A percentile compares a stretch with the other conserved stretches of the same genome.
These are phyloP conservation scores for Alternaria arbusti DNA, from an alignment of 2,329 filamentous ascomycete species.

Conservation along the genomic window DNA sequence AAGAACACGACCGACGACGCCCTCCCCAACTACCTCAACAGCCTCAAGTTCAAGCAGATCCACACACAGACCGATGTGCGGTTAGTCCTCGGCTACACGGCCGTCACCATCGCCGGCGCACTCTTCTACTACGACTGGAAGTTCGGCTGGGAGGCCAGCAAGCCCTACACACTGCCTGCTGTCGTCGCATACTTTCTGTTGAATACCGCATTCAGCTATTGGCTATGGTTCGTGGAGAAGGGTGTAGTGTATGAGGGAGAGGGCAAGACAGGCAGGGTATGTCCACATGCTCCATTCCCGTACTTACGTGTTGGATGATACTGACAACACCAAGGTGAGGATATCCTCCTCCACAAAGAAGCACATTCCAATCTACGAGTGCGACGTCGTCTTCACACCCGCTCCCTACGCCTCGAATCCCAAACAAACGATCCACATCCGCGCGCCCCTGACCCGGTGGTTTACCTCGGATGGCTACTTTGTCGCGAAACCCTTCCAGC, in stretches of 20 bases:
- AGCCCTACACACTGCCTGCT: constrained; percentile 78
- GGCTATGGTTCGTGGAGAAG: constrained; percentile 84
- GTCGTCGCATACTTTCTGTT: constrained; percentile 80
- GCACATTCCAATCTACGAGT: constrained; percentile 79
- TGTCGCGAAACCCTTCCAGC: constrained; percentile 77
- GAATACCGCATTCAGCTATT: constrained; percentile 79
- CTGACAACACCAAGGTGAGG: constrained; percentile 62
- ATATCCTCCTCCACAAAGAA: constrained; percentile 78
- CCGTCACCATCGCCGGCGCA: constrained; percentile 78
- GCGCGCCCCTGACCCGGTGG: constrained; percentile 74
- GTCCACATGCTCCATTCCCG: not conserved
- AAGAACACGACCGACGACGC: constrained; percentile 98
- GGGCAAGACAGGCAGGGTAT: constrained; percentile 69
- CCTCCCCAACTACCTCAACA: constrained; percentile 90
- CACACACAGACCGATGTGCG: constrained; percentile 83
- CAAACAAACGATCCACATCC: constrained; percentile 59
- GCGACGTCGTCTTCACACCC: constrained; percentile 66
- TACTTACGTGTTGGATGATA: accelerated
- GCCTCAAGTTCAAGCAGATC: constrained; percentile 81
- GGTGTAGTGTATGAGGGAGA: constrained; percentile 82
- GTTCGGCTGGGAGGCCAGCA: constrained; percentile 85
- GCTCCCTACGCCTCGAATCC: constrained; percentile 37
- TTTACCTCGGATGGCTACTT: constrained; percentile 77
- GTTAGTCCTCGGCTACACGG: constrained; percentile 80
- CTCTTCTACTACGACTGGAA: constrained; percentile 94